A percentile compares a stretch with the other conserved stretches of the same genome.
Conservation (phyloP, 768 basidiomycete species). For the Mycena alexandri region DNA sequence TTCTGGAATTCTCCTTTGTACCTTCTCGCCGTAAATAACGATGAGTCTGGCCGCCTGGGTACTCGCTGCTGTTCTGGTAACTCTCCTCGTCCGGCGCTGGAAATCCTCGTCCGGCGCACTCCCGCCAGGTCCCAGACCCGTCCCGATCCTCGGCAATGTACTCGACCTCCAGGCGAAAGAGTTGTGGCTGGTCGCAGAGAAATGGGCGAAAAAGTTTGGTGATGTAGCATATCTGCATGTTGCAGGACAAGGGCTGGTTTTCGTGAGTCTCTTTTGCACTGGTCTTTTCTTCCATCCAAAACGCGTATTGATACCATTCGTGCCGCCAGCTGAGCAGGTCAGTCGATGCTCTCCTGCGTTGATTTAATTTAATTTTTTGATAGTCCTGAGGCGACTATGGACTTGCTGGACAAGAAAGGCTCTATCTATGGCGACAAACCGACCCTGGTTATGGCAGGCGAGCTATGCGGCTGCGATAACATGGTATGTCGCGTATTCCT, state of each 20-base stretch:
- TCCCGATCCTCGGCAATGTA: slow-evolving; percentile 76
- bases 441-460: slow-evolving; percentile 74
- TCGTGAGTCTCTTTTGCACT: slow-evolving; percentile 44
- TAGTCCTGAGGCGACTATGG: slow-evolving; percentile 67
- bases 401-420: slow-evolving; percentile 79
- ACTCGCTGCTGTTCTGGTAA: slow-evolving; percentile 51
- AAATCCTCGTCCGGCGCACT: slow-evolving; percentile 59
- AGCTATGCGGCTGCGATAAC: slow-evolving; percentile 80
- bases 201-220: slow-evolving; percentile 78
- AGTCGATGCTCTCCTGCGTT: neutral
- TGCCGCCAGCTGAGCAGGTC: slow-evolving; percentile 9
- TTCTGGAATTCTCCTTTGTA: slow-evolving; percentile 15
- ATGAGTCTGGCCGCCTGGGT: slow-evolving; percentile 24
- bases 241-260: slow-evolving; percentile 75
- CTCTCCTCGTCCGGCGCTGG: slow-evolving; percentile 56
- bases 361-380: slow-evolving; percentile 44
- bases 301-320: neutral
- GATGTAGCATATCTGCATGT: slow-evolving; percentile 75
- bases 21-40: neutral
- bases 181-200: slow-evolving; percentile 71
- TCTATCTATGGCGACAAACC: slow-evolving; percentile 84
- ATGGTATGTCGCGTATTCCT: slow-evolving; percentile 58
- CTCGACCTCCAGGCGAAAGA: slow-evolving; percentile 70
- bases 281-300: neutral
- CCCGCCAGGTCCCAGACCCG: slow-evolving; percentile 77